A percentile compares a stretch with the other conserved stretches of the same genome.
These are phyloP conservation scores for Marchantia polymorpha DNA, from an alignment of 225 moss, liverwort and hornwort species.

Conservation along the genomic window DNA sequence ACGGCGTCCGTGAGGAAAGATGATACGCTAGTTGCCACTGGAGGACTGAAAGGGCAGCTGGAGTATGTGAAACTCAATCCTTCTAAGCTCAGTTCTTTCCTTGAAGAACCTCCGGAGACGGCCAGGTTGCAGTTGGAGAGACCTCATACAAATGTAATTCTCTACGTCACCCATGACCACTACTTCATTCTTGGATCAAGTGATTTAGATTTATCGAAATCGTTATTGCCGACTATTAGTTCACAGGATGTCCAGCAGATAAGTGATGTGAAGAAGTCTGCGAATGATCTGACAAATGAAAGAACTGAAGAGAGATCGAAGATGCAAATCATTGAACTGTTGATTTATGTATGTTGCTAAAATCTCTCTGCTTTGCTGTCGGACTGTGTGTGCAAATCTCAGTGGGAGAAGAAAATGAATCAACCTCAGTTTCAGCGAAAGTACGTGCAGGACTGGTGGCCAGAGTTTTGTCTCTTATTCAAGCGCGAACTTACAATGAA, in stretches of 20 bases:
- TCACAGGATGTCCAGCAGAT: neutral
- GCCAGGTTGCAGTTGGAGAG: slow-evolving; percentile 89
- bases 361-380: neutral
- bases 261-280: neutral
- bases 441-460: slow-evolving; percentile 56
- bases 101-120: slow-evolving; percentile 51
- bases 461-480: slow-evolving; percentile 60
- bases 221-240: too few species aligned
- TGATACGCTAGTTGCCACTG: slow-evolving; percentile 86
- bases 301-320: too few species aligned
- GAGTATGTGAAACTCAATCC: slow-evolving; percentile 60
- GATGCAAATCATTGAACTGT: neutral
- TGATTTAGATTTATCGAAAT: too few species aligned
- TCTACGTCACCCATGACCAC: neutral
- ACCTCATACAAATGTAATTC: slow-evolving; percentile 46
- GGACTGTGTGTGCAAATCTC: neutral
- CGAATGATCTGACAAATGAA: too few species aligned
- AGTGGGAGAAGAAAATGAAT: slow-evolving; percentile 40
- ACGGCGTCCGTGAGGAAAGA: slow-evolving; percentile 52
- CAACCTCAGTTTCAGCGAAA: slow-evolving; percentile 57
- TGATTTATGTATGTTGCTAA: neutral
- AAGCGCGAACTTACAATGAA: slow-evolving; percentile 57
- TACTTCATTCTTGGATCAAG: neutral
- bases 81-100: slow-evolving; percentile 29
- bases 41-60: slow-evolving; percentile 59